These are phyloP conservation scores for Baorangia bicolor DNA, from an alignment of 768 basidiomycete genomes.

Conservation along the genomic window DNA sequence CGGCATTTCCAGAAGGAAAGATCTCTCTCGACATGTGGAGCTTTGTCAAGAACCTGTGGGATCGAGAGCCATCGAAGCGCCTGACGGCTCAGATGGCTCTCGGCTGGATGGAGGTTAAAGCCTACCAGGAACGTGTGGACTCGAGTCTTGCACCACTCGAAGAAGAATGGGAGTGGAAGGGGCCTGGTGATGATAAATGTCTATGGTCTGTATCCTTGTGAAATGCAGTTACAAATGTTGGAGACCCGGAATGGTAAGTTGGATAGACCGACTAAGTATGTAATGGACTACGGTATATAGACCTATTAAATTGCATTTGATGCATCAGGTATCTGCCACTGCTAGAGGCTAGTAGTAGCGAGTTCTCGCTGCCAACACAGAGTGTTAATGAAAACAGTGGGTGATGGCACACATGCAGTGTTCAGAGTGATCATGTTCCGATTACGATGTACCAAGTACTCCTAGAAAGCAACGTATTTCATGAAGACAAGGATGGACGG, in stretches of 20 bases:
- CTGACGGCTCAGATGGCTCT: constrained; percentile 23
- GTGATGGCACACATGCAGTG: not conserved
- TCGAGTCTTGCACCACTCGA: constrained; percentile 5
- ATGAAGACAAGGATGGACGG: not conserved
- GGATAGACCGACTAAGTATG: not conserved
- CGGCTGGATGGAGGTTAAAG: constrained; percentile 26
- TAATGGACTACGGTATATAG: not conserved
- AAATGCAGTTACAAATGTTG: not conserved
- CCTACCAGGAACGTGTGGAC: constrained; percentile 3
- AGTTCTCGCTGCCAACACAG: no score
- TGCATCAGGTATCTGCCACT: no score
- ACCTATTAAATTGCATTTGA: no score
- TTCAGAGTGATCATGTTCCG: not conserved
- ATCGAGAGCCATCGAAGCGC: constrained; percentile 13
- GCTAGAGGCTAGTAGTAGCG: no score
- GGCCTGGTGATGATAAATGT: not conserved
- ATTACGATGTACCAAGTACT: not conserved
- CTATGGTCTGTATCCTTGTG: constrained; percentile 14
- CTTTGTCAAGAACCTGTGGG: constrained; percentile 33
- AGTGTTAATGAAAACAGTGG: no score
- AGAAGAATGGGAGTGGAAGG: constrained; percentile 20
- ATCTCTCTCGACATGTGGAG: constrained; percentile 28
- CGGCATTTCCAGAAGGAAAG: constrained; percentile 13
- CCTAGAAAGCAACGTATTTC: not conserved
- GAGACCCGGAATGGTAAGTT: not conserved